A percentile compares a stretch with the other conserved stretches of the same genome.
Conservation (phyloP, 306 rosid species). For the Potentilla sterilis region DNA sequence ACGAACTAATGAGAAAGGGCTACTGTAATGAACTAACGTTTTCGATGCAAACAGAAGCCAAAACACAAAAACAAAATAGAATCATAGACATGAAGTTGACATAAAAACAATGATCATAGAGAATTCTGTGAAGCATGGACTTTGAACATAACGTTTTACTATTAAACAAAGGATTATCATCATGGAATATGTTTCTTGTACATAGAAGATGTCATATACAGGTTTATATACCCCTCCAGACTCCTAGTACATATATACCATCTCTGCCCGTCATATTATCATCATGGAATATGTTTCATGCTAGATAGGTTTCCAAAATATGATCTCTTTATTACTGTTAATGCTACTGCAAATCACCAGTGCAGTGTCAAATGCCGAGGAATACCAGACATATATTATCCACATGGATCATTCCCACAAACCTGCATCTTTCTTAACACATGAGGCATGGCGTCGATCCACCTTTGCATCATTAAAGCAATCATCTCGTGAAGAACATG, state of each 20-base stretch:
- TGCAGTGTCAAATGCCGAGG: slow-evolving; percentile 4
- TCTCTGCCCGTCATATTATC: too few species aligned
- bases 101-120: not conserved
- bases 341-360: not conserved
- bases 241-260: not conserved
- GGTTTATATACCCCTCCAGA: not conserved
- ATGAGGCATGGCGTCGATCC: slow-evolving; percentile 25
- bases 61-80: not conserved
- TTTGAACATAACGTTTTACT: slow-evolving; percentile 1
- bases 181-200: not conserved
- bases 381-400: slow-evolving; percentile 12
- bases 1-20: not conserved
- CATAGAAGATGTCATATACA: not conserved
- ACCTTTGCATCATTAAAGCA: slow-evolving; percentile 2
- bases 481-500: not conserved
- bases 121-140: not conserved
- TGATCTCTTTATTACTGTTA: not conserved
- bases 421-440: not conserved
- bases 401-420: slow-evolving; percentile 14
- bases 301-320: not conserved
- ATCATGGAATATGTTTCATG: too few species aligned
- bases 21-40: not conserved
- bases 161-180: not conserved
- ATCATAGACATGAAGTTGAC: not conserved
- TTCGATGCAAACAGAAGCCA: not conserved